Evolutionary conservation across 2,329 filamentous ascomycete genomes (phyloP).

Genomic region (Verticillium nubilum): DNA sequence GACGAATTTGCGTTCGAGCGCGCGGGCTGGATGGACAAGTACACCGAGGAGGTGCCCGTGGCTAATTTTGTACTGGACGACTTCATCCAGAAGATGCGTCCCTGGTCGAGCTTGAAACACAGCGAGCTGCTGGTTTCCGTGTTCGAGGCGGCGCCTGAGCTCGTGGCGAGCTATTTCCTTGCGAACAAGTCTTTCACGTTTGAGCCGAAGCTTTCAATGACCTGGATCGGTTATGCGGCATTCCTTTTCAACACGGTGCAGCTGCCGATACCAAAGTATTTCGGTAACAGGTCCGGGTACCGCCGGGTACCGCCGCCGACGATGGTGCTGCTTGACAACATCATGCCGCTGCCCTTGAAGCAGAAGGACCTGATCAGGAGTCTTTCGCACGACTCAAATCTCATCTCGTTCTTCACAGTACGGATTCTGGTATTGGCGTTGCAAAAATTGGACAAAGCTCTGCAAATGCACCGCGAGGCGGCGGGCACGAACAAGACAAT

Average conservation of each 20-base stretch:
- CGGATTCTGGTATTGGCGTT: constrained; percentile 75
- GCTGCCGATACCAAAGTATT: constrained; percentile 65
- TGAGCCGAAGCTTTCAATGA: constrained; percentile 85
- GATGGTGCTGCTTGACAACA: constrained; percentile 74
- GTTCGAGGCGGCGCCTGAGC: constrained; percentile 76
- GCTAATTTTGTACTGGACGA: constrained; percentile 75
- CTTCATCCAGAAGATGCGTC: constrained; percentile 72
- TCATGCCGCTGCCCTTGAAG: constrained; percentile 76
- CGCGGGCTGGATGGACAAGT: constrained; percentile 64
- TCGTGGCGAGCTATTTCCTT: constrained; percentile 82
- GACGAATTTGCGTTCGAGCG: constrained; percentile 63
- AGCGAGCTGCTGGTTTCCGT: constrained; percentile 76
- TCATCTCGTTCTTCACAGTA: constrained; percentile 80
- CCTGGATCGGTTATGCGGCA: constrained; percentile 91
- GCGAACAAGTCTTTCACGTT: constrained; percentile 76
- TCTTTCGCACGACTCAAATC: constrained; percentile 67
- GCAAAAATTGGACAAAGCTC: constrained; percentile 64
- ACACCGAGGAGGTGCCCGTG: constrained; percentile 61
- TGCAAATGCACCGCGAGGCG: constrained; percentile 54
- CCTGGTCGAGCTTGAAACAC: constrained; percentile 77
- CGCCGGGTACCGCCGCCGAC: constrained; percentile 70
- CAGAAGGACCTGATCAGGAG: constrained; percentile 77
- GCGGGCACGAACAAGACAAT: constrained; percentile 31
- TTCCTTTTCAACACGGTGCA: constrained; percentile 80
- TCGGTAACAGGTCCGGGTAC: constrained; percentile 61